Conservation (phyloP, 306 rosid genomes). For the Hippophae tibetana region DNA sequence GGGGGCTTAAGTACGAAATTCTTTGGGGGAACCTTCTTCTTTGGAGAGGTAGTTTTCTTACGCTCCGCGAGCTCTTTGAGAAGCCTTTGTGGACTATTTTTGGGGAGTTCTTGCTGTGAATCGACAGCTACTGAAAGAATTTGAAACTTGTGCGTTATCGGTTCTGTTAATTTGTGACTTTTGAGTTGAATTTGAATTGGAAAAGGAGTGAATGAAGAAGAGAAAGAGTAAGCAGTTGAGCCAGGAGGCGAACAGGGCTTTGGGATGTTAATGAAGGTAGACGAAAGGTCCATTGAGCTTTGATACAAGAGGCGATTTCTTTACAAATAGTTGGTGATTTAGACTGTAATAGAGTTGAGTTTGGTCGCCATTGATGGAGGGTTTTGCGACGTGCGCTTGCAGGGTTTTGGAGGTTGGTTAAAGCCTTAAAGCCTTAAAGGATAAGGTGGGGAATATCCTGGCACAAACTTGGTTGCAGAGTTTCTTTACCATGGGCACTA, state of each 20-base stretch:
- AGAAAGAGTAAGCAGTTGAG: slow-evolving; percentile 32
- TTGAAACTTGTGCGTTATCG: slow-evolving; percentile 15
- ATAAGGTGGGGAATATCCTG: slow-evolving; percentile 21
- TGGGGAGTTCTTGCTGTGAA: slow-evolving; percentile 54
- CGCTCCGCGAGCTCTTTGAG: slow-evolving; percentile 89
- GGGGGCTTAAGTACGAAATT: slow-evolving; percentile 72
- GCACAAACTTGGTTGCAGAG: background rate
- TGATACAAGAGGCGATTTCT: background rate
- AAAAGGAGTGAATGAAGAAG: slow-evolving; percentile 46
- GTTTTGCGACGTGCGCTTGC: slow-evolving; percentile 4
- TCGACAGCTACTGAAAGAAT: slow-evolving; percentile 58
- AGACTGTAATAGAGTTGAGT: background rate
- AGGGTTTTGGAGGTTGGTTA: slow-evolving; percentile 23
- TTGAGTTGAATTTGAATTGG: slow-evolving; percentile 30
- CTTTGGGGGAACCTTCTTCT: slow-evolving; percentile 56
- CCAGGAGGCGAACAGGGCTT: slow-evolving; percentile 29
- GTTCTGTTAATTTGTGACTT: slow-evolving; percentile 21
- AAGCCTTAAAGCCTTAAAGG: background rate
- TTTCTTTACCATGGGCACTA: background rate
- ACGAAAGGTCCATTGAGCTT: slow-evolving; percentile 64
- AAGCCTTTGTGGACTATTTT: slow-evolving; percentile 74
- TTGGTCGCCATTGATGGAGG: slow-evolving; percentile 23
- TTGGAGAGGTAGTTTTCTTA: slow-evolving; percentile 59
- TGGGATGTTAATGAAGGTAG: slow-evolving; percentile 37
- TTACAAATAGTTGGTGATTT: slow-evolving; percentile 7